Conservation (phyloP, 257 asterid species). For the Scutellaria minor region DNA sequence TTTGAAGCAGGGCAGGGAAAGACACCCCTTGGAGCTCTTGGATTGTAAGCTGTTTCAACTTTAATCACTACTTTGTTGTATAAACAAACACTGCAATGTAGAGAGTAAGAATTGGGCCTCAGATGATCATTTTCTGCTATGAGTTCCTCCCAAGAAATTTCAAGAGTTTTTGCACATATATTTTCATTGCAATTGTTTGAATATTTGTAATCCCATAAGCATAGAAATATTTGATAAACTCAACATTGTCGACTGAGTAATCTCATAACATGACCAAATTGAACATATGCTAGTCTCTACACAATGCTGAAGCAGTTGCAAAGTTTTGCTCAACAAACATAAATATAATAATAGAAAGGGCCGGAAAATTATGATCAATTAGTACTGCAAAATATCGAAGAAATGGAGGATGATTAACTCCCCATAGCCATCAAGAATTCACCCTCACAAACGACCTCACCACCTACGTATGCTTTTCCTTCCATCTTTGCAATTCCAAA, state of each 20-base stretch:
- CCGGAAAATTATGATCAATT: conserved; percentile 3
- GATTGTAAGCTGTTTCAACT: conserved; percentile 51
- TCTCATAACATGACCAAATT: background rate
- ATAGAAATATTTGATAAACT: background rate
- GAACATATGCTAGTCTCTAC: background rate
- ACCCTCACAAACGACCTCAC: conserved; percentile 82
- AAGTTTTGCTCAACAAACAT: conserved; percentile 20
- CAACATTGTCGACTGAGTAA: background rate
- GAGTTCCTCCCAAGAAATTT: background rate
- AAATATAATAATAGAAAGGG: background rate
- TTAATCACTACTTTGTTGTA: conserved; percentile 26
- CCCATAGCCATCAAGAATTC: conserved; percentile 81
- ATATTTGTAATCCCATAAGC: too few species aligned
- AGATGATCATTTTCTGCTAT: background rate
- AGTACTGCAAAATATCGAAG: conserved; percentile 2
- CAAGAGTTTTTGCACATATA: too few species aligned
- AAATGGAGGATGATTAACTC: conserved; percentile 35
- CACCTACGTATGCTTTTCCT: conserved; percentile 83
- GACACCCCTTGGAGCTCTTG: conserved; percentile 97
- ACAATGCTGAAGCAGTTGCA: background rate
- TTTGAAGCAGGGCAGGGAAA: conserved; percentile 98
- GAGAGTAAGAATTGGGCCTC: conserved; percentile 24
- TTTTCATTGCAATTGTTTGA: too few species aligned
- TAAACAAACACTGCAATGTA: conserved; percentile 36
- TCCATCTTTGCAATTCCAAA: conserved; percentile 87